Percentiles rank a stretch among this genome's conserved stretches.
Evolutionary conservation across 768 basidiomycete species (phyloP).

Genomic region (Phylloporus arenicola): DNA sequence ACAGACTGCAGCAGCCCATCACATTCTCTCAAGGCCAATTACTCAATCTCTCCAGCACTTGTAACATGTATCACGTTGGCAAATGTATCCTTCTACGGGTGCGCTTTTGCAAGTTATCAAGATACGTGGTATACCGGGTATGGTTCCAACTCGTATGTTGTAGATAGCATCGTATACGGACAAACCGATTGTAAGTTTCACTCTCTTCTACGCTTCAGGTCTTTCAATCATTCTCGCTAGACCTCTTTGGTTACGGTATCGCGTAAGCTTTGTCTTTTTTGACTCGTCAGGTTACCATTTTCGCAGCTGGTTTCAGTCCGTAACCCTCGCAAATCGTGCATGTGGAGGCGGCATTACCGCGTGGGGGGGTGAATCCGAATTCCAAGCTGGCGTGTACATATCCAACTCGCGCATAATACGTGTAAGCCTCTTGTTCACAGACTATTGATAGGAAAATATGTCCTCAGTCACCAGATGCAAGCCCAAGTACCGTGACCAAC

Average conservation of each 20-base stretch:
- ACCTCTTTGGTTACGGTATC: constrained; percentile 10
- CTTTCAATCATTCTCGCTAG: background rate
- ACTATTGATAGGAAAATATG: background rate
- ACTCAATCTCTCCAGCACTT: constrained; percentile 55
- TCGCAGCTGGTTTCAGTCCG: constrained; percentile 54
- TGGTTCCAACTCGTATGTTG: constrained; percentile 53
- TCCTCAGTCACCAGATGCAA: constrained; percentile 53
- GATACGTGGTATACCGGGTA: constrained; percentile 58
- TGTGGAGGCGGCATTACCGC: constrained; percentile 64
- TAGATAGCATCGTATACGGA: constrained; percentile 59
- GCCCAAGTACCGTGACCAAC: constrained; percentile 40
- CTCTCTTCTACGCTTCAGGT: background rate
- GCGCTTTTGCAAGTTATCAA: constrained; percentile 9
- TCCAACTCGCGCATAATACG: constrained; percentile 50
- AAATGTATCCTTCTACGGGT: constrained; percentile 52
- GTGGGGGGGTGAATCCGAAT: constrained; percentile 46
- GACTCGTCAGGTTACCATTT: too few species aligned
- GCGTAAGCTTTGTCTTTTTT: constrained; percentile 2
- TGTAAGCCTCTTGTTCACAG: constrained; percentile 25
- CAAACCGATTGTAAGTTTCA: constrained; percentile 52
- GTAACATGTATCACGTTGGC: constrained; percentile 59
- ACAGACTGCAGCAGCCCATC: background rate
- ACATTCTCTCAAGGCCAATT: constrained; percentile 38
- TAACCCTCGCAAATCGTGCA: constrained; percentile 54
- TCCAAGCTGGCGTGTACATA: constrained; percentile 51